Percentiles rank a stretch among this genome's conserved stretches.
Evolutionary conservation across 2,329 filamentous ascomycete species (phyloP).

Genomic region (Clonostachys rosea): DNA sequence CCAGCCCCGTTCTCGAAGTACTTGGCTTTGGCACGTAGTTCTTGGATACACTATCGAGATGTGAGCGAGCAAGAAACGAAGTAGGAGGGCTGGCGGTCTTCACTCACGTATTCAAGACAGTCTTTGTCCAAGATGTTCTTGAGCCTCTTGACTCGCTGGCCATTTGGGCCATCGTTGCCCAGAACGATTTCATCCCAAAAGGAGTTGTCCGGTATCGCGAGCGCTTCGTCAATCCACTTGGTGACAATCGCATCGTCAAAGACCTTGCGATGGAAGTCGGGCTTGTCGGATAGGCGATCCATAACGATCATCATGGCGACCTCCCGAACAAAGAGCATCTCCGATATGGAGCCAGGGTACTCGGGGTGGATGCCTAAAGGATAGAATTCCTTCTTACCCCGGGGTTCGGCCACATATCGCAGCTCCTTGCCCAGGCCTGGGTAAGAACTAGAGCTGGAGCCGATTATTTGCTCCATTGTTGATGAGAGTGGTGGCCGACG

Average conservation of each 20-base stretch:
- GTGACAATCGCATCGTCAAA: slow-evolving; percentile 7
- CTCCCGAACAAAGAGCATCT: slow-evolving; percentile 2
- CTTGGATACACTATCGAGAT: slow-evolving; percentile 8
- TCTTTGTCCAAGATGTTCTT: background rate
- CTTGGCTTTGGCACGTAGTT: slow-evolving; percentile 40
- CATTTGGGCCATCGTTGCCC: background rate
- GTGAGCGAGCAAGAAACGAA: background rate
- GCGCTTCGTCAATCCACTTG: slow-evolving; percentile 10
- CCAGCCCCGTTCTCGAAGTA: slow-evolving; percentile 28
- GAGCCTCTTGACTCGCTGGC: background rate
- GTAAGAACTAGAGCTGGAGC: too few relatives aligned
- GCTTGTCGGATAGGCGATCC: slow-evolving; percentile 12
- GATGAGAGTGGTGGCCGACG: too few relatives aligned
- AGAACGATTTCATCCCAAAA: background rate
- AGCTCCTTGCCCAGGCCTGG: too few relatives aligned
- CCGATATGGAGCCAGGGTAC: too few relatives aligned
- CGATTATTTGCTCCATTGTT: too few relatives aligned
- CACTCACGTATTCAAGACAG: background rate
- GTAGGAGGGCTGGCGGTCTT: background rate
- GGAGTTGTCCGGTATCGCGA: background rate
- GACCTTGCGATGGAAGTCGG: slow-evolving; percentile 11
- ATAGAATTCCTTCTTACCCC: too few relatives aligned
- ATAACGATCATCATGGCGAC: slow-evolving; percentile 12
- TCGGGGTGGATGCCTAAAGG: too few relatives aligned
- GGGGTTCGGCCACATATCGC: too few relatives aligned